A percentile compares a stretch with the other conserved stretches of the same genome.
phyloP scores from a whole-genome alignment of 2,329 filamentous ascomycete genomes.

The Zymoseptoria brevis region DNA sequence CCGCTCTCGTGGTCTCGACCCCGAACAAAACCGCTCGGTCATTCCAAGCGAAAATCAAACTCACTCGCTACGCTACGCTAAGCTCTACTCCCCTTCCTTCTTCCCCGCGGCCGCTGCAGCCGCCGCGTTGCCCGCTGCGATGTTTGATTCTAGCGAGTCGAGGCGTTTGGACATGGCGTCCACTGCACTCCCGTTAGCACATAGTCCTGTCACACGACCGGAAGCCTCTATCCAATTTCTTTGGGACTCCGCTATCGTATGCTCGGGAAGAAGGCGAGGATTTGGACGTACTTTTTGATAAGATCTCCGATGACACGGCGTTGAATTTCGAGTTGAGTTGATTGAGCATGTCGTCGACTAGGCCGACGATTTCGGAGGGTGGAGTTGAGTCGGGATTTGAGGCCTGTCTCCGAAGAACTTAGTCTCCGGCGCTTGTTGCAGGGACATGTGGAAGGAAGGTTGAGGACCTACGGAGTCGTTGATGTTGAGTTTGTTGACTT shows the following conservation, averaged over 20 bases:
- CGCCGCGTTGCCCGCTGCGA: constrained; percentile 48
- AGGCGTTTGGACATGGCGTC: constrained; percentile 86
- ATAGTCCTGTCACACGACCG: no score
- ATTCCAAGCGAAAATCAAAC: no score
- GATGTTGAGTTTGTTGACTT: constrained; percentile 21
- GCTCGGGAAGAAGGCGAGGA: no score
- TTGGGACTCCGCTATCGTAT: no score
- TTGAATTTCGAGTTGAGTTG: constrained; percentile 80
- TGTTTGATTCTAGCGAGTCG: constrained; percentile 70
- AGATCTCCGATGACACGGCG: constrained; percentile 75
- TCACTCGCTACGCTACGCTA: no score
- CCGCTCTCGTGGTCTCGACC: no score
- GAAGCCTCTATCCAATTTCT: no score
- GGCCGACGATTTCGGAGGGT: constrained; percentile 61
- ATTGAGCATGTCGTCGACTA: constrained; percentile 81
- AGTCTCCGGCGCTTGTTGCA: no score
- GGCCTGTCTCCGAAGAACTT: background rate
- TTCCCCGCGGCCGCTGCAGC: constrained; percentile 5
- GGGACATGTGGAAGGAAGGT: no score
- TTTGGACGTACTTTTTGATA: constrained; percentile 62
- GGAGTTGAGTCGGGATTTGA: constrained; percentile 30
- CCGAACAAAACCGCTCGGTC: no score
- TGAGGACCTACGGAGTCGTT: background rate
- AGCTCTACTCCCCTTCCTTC: background rate
- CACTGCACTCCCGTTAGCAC: constrained; percentile 53